Percentiles rank a stretch among this genome's conserved stretches.
These are phyloP conservation scores for Colletotrichum sp. DNA, from an alignment of 2,329 filamentous ascomycete species.

Conservation along the genomic window DNA sequence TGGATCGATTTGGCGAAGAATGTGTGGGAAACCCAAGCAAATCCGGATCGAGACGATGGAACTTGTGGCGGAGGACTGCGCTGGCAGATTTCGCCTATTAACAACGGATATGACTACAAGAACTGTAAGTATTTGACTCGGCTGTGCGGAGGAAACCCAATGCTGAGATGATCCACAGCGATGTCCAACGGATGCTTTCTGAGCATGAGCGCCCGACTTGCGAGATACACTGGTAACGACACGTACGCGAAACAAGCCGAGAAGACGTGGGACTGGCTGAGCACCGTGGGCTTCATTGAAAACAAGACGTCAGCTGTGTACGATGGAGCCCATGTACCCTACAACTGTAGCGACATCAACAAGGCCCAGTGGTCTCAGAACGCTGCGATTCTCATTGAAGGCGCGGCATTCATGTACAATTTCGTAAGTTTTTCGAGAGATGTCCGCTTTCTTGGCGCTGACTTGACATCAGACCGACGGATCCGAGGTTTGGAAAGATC, in stretches of 20 bases:
- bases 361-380: constrained; percentile 60
- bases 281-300: constrained; percentile 55
- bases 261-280: constrained; percentile 63
- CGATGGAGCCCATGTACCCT: constrained; percentile 56
- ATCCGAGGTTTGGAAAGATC: constrained; percentile 29
- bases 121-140: constrained; percentile 35
- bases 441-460: constrained; percentile 38
- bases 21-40: constrained; percentile 58
- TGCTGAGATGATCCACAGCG: constrained; percentile 20
- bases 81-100: constrained; percentile 70
- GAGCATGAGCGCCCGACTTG: constrained; percentile 62
- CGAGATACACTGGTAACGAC: constrained; percentile 62
- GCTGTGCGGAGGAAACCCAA: background rate
- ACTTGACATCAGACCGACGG: constrained; percentile 40
- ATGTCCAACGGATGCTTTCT: constrained; percentile 56
- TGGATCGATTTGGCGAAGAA: constrained; percentile 63
- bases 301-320: constrained; percentile 59
- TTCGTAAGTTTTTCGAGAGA: constrained; percentile 31
- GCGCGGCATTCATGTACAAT: constrained; percentile 66
- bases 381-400: constrained; percentile 55
- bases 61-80: constrained; percentile 67
- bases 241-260: constrained; percentile 62
- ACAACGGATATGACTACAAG: constrained; percentile 72
- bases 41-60: constrained; percentile 49
- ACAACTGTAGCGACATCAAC: constrained; percentile 59